These are phyloP conservation scores for Penstemon barbatus DNA, from an alignment of 257 asterid genomes.

Conservation along the genomic window DNA sequence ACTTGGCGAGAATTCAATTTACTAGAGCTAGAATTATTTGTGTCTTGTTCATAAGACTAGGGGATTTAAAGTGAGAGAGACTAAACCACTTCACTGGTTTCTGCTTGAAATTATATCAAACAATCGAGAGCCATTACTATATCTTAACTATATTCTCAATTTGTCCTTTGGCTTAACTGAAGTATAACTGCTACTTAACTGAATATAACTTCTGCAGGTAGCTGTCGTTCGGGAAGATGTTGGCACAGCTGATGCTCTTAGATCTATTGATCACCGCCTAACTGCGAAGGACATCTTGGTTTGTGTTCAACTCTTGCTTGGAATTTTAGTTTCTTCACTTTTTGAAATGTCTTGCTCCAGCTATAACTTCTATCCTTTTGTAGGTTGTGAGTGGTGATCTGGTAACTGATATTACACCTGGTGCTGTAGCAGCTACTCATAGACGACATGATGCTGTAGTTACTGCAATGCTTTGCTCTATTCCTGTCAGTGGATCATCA, in stretches of 20 bases:
- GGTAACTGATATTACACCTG: conserved; percentile 87
- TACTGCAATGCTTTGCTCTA: conserved; percentile 93
- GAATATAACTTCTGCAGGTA: conserved; percentile 58
- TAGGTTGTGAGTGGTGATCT: conserved; percentile 98
- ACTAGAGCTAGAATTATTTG: conserved; percentile 14
- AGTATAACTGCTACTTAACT: conserved; percentile 32
- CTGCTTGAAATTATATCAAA: conserved; percentile 18
- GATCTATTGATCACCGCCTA: conserved; percentile 84
- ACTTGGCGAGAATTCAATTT: conserved; percentile 17
- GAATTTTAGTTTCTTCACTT: conserved; percentile 20
- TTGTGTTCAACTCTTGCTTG: conserved; percentile 27
- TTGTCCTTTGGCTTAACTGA: conserved; percentile 15
- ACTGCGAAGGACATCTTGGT: conserved; percentile 90
- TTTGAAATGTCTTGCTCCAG: conserved; percentile 13
- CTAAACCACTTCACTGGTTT: conserved; percentile 11
- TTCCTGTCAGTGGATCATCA: conserved; percentile 80
- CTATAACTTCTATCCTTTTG: conserved; percentile 33
- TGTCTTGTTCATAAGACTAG: conserved; percentile 18
- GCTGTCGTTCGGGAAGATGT: conserved; percentile 91
- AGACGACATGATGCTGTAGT: conserved; percentile 91
- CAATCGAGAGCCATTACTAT: conserved; percentile 10
- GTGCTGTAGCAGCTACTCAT: conserved; percentile 94
- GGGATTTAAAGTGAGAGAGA: conserved; percentile 10
- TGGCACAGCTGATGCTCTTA: conserved; percentile 96
- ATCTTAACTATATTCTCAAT: conserved; percentile 17